Evolutionary conservation across 768 basidiomycete genomes (phyloP).

Genomic region (Amyloporia xantha): DNA sequence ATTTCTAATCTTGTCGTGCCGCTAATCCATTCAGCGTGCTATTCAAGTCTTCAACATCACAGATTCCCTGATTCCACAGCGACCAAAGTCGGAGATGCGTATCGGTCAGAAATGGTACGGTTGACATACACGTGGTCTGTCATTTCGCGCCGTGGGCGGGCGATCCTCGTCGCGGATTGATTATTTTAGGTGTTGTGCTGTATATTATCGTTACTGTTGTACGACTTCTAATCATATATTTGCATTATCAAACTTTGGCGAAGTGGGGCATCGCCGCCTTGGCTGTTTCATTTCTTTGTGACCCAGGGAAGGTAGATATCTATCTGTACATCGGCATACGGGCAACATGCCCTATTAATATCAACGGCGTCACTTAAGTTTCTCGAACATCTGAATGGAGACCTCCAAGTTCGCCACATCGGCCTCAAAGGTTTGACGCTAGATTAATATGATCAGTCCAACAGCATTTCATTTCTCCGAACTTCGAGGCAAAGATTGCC

Average conservation of each 20-base stretch:
- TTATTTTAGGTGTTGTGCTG: not conserved
- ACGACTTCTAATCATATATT: no score
- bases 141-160: not conserved
- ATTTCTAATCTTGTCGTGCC: not conserved
- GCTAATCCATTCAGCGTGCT: conserved; percentile 52
- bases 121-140: no score
- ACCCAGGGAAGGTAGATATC: no score
- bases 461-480: not conserved
- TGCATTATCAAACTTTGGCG: no score
- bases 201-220: not conserved
- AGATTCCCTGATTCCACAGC: conserved; percentile 67
- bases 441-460: conserved; percentile 1
- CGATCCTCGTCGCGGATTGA: not conserved
- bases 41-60: conserved; percentile 82
- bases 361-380: no score
- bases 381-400: conserved; percentile 71
- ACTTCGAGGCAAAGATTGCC: conserved; percentile 15
- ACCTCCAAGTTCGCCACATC: conserved; percentile 69
- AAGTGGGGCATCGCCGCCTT: no score
- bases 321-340: no score
- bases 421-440: conserved; percentile 74
- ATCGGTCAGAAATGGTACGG: conserved; percentile 73
- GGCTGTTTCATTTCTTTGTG: no score
- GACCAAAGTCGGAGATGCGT: conserved; percentile 49
- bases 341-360: no score